These are phyloP conservation scores for Zizania palustris DNA, from an alignment of 202 grass and related monocot genomes.

Conservation along the genomic window DNA sequence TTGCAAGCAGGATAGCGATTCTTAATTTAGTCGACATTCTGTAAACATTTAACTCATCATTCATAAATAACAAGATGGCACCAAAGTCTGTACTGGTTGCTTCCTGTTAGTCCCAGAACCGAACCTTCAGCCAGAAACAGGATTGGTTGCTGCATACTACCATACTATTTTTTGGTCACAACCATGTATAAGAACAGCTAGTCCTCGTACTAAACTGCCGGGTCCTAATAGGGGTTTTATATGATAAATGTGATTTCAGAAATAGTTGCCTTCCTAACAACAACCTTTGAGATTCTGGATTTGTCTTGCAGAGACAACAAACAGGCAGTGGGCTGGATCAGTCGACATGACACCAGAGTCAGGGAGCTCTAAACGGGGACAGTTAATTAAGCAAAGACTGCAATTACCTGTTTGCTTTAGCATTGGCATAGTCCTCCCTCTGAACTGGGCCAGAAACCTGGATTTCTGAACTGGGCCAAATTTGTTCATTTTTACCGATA, in stretches of 20 bases:
- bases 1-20: conserved; percentile 39
- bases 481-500: not conserved
- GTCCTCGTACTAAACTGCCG: not conserved
- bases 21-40: conserved; percentile 54
- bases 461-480: not conserved
- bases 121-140: conserved; percentile 3
- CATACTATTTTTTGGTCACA: not conserved
- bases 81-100: conserved; percentile 18
- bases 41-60: conserved; percentile 43
- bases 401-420: not conserved
- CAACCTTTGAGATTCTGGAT: not conserved
- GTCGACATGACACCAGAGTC: not conserved
- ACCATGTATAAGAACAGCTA: not conserved
- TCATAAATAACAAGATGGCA: conserved; percentile 47
- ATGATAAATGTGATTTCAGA: not conserved
- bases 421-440: no score
- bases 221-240: not conserved
- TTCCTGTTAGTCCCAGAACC: not conserved
- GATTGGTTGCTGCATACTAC: conserved; percentile 1
- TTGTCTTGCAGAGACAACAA: not conserved
- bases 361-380: not conserved
- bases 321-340: not conserved
- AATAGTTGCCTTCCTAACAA: not conserved
- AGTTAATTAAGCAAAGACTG: not conserved
- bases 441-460: no score